A percentile compares a stretch with the other conserved stretches of the same genome.
Conservation (phyloP, 306 rosid species). For the Luffa acutangula region DNA sequence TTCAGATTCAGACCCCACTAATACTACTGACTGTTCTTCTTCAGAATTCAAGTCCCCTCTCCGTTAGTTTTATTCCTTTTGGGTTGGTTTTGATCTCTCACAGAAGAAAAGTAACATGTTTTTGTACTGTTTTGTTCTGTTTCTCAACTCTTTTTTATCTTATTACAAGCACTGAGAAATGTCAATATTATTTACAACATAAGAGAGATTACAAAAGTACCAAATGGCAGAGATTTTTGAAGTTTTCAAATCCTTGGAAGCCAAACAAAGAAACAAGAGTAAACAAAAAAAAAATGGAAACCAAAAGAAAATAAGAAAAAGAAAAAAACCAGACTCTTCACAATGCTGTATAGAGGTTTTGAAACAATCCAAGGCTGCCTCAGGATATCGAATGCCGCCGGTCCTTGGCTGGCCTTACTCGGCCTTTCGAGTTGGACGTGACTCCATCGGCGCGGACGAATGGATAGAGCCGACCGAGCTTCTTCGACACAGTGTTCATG, state of each 20-base stretch:
- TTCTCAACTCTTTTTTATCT: background rate
- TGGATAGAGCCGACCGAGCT: slow-evolving; percentile 59
- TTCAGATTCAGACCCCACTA: background rate
- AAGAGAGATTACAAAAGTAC: background rate
- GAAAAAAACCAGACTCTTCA: slow-evolving; percentile 7
- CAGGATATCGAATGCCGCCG: slow-evolving; percentile 87
- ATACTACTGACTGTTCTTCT: background rate
- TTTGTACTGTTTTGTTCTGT: background rate
- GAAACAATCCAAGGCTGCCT: slow-evolving; percentile 8
- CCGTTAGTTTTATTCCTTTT: background rate
- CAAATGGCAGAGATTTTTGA: background rate
- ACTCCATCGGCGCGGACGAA: slow-evolving; percentile 58
- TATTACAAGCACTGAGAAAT: slow-evolving; percentile 3
- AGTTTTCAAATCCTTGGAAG: background rate
- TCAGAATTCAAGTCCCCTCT: background rate
- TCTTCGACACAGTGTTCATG: slow-evolving; percentile 56
- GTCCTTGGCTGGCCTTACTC: slow-evolving; percentile 44
- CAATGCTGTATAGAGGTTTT: background rate
- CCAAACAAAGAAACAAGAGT: background rate
- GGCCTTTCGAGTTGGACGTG: slow-evolving; percentile 30
- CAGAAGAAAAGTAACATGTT: background rate
- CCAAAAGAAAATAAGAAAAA: slow-evolving; percentile 11
- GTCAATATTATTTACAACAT: slow-evolving; percentile 7
- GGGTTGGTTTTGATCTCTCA: background rate
- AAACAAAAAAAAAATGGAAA: background rate